Evolutionary conservation across 1,284 basidiomycete genomes (phyloP).

Genomic region (Trametes polyzona): DNA sequence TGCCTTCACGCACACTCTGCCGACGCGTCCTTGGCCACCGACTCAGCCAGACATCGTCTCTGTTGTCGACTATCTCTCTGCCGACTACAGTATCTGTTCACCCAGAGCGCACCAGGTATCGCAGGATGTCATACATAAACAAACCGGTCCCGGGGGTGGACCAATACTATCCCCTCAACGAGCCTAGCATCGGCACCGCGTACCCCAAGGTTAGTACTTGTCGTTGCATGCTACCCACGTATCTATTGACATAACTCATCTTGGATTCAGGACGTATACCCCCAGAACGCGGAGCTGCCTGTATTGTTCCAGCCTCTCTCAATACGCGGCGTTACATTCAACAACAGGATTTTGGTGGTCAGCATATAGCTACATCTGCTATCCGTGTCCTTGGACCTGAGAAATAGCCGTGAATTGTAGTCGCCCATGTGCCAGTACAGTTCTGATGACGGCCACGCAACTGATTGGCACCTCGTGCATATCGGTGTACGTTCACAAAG

Average conservation of each 20-base stretch:
- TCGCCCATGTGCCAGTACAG: constrained; percentile 85
- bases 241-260: background rate
- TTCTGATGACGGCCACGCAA: constrained; percentile 69
- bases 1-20: background rate
- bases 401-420: constrained; percentile 34
- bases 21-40: background rate
- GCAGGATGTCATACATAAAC: constrained; percentile 43
- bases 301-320: constrained; percentile 71
- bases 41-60: background rate
- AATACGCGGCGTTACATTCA: constrained; percentile 66
- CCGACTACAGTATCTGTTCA: too few relatives aligned
- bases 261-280: constrained; percentile 42
- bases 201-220: constrained; percentile 40
- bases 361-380: constrained; percentile 6
- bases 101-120: background rate
- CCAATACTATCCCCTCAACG: constrained; percentile 65
- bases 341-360: constrained; percentile 70
- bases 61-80: too few relatives aligned
- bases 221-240: background rate
- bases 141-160: constrained; percentile 49
- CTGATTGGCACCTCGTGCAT: constrained; percentile 83
- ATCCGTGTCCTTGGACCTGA: background rate
- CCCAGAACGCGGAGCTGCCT: constrained; percentile 52
- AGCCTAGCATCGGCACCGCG: constrained; percentile 60
- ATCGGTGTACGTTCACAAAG: constrained; percentile 43